A percentile compares a stretch with the other conserved stretches of the same genome.
phyloP scores from a whole-genome alignment of 768 basidiomycete species.

The Amanita polypyramis region DNA sequence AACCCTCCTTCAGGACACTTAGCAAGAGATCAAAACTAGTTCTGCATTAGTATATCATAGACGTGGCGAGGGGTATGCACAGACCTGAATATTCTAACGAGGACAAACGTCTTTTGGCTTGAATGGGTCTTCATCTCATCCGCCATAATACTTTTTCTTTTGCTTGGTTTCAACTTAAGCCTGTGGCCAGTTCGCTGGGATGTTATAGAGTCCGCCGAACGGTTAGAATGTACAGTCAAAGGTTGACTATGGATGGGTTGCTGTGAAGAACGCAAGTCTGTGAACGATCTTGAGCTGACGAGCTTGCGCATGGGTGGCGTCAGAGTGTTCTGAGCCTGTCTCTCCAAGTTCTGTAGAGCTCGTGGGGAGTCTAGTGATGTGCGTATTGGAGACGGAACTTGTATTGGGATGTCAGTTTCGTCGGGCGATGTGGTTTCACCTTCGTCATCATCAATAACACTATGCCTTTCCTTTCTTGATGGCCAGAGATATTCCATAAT shows the following conservation, averaged over 20 bases:
- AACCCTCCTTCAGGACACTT: constrained; percentile 75
- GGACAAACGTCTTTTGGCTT: constrained; percentile 73
- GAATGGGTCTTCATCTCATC: constrained; percentile 79
- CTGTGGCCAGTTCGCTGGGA: background rate
- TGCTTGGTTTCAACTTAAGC: background rate
- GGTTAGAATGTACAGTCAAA: constrained; percentile 14
- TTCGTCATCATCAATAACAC: constrained; percentile 15
- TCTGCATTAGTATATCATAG: constrained; percentile 10
- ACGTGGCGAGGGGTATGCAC: constrained; percentile 11
- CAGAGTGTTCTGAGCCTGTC: constrained; percentile 11
- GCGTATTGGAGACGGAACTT: constrained; percentile 14
- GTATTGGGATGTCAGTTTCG: constrained; percentile 9
- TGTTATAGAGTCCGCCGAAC: constrained; percentile 1
- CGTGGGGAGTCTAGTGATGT: constrained; percentile 45
- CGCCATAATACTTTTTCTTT: constrained; percentile 44
- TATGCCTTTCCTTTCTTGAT: constrained; percentile 35
- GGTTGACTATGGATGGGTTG: background rate
- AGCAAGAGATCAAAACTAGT: constrained; percentile 58
- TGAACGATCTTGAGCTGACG: constrained; percentile 58
- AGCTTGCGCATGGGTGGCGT: constrained; percentile 39
- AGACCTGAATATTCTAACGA: constrained; percentile 65
- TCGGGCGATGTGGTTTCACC: constrained; percentile 7
- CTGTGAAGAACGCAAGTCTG: constrained; percentile 39
- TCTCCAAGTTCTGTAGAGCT: constrained; percentile 16
- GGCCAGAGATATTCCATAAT: constrained; percentile 91